phyloP scores from a whole-genome alignment of 352 stramenopile genomes.

The Pythium periplocum region DNA sequence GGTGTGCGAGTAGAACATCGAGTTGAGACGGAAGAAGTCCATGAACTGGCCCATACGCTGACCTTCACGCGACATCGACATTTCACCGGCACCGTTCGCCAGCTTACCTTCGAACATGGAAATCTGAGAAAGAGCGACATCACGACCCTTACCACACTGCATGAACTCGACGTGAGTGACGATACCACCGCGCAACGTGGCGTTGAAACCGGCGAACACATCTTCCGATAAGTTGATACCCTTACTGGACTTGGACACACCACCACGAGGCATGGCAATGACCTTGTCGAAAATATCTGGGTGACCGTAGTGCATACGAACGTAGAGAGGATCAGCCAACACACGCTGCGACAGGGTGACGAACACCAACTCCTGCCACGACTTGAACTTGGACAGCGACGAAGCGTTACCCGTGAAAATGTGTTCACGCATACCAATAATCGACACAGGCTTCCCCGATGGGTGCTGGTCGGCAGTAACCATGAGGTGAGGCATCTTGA shows the following conservation, averaged over 20 bases:
- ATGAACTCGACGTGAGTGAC: slow-evolving; percentile 77
- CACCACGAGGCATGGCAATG: slow-evolving; percentile 59
- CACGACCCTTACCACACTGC: slow-evolving; percentile 76
- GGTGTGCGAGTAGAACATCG: slow-evolving; percentile 83
- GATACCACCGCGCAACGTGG: slow-evolving; percentile 55
- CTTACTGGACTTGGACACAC: slow-evolving; percentile 75
- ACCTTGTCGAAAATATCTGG: slow-evolving; percentile 80
- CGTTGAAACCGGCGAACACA: slow-evolving; percentile 77
- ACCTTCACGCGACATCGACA: slow-evolving; percentile 57
- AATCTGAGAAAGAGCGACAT: slow-evolving; percentile 77
- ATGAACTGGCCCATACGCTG: slow-evolving; percentile 80
- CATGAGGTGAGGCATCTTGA: slow-evolving; percentile 47
- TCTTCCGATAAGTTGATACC: slow-evolving; percentile 81
- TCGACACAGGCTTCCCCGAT: slow-evolving; percentile 66
- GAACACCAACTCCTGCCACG: slow-evolving; percentile 76
- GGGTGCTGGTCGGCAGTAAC: slow-evolving; percentile 57
- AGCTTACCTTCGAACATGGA: slow-evolving; percentile 81
- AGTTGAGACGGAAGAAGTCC: slow-evolving; percentile 80
- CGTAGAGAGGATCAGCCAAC: slow-evolving; percentile 63
- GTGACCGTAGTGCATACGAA: slow-evolving; percentile 81
- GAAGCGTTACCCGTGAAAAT: slow-evolving; percentile 80
- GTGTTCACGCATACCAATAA: slow-evolving; percentile 82
- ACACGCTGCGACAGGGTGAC: slow-evolving; percentile 77
- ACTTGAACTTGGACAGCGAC: slow-evolving; percentile 77
- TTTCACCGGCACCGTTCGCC: slow-evolving; percentile 71